These are phyloP conservation scores for Vigna nakashimae DNA, from an alignment of 306 rosid genomes.

Conservation along the genomic window DNA sequence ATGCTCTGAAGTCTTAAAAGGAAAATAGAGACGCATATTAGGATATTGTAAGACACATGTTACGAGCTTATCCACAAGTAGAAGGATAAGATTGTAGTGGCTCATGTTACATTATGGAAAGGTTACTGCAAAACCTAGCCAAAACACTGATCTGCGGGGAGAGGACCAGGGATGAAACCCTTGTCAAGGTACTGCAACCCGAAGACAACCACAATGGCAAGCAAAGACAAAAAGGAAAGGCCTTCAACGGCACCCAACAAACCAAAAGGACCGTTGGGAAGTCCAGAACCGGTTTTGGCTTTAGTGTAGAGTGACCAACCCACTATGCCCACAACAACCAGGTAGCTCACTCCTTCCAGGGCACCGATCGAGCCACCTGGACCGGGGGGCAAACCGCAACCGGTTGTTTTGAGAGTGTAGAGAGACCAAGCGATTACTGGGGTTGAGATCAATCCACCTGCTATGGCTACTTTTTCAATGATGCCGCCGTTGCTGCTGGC, in stretches of 20 bases:
- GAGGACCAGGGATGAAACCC: constrained; percentile 90
- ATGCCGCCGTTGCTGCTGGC: constrained; percentile 39
- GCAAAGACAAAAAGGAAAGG: constrained; percentile 64
- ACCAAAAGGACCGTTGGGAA: constrained; percentile 88
- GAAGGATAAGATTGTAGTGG: constrained; percentile 49
- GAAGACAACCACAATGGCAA: constrained; percentile 73
- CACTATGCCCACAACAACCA: constrained; percentile 76
- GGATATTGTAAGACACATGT: constrained; percentile 8
- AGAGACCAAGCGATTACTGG: constrained; percentile 96
- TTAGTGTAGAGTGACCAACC: constrained; percentile 87
- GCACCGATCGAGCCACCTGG: constrained; percentile 93
- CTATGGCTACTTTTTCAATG: constrained; percentile 71
- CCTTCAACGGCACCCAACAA: constrained; percentile 93
- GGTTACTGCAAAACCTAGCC: constrained; percentile 48
- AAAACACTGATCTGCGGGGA: constrained; percentile 89
- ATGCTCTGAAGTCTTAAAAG: background rate
- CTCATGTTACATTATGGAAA: constrained; percentile 31
- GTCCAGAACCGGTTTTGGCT: constrained; percentile 83
- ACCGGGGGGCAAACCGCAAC: constrained; percentile 94
- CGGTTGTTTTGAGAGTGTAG: constrained; percentile 87
- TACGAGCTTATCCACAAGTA: constrained; percentile 54
- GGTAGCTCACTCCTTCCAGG: constrained; percentile 86
- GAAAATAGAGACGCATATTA: background rate
- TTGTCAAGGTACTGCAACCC: constrained; percentile 79
- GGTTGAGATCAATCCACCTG: constrained; percentile 73